Evolutionary conservation across 129 eudicot species (phyloP), one percentile per base, ranked within the genome.

Genomic region (Kitagawia praeruptora): DNA sequence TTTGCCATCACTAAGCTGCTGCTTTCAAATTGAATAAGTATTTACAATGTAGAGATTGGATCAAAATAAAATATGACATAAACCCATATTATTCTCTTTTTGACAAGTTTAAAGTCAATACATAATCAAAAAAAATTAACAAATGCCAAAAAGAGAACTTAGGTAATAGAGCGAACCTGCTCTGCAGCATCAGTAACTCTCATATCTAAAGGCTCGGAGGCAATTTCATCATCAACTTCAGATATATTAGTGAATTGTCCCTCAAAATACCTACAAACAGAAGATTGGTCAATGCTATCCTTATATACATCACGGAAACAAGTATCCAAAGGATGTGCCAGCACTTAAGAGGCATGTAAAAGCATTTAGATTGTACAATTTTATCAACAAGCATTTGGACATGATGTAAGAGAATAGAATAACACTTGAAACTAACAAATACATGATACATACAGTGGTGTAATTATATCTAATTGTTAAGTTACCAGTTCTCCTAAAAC

Each of bases 171-270:
- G 67, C 41, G 39, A 66, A 91, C 97, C 95, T 90, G 87, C 87
- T 92, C 91, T 49, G 96, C 99, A 11, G 97, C 97, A 82, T 88
- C 96, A n/a, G 85, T 81, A 53, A 86, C 82, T 74, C 79, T 83
- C 75, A 82, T 83, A 74, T 54, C 87, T 63, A 89, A 44, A 74
- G 87, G 51, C 21, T 96, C 95, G 16, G 84, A 75, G 51, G 76
- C 83, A 78, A 84, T 77, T 46, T 84, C 96, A 47, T 3, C 84
- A 63, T 91, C 98, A 41, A 77, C 81, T 85, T 95, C 97, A 76
- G 99, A 92, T 28, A 90, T 87, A 46, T 87, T 74, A 80, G 96
- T 82, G 80, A 92, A 85, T 64, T 92, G 97, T 48, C 99, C 99
- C 81, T 95, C 99, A 86, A 86, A 95, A 87, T 88, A 95, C 96